Evolutionary conservation across 257 asterid species (phyloP).

Genomic region (Craterostigma plantagineum): DNA sequence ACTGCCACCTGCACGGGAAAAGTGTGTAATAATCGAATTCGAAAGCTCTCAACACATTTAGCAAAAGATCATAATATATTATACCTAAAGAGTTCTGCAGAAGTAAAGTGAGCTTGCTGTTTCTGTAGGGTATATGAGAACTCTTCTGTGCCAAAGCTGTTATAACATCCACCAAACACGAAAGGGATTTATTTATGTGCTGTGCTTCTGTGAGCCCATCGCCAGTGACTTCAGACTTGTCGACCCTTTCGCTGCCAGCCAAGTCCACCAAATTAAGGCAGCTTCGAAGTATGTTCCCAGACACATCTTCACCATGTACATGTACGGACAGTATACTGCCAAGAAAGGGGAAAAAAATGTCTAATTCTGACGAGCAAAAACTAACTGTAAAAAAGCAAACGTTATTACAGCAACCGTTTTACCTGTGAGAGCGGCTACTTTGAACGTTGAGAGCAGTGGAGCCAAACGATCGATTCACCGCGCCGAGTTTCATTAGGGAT

Average conservation of each 20-base stretch:
- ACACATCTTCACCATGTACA: slow-evolving; percentile 49
- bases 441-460: slow-evolving; percentile 47
- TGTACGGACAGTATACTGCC: slow-evolving; percentile 69
- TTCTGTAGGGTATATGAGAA: slow-evolving; percentile 63
- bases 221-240: slow-evolving; percentile 61
- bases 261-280: slow-evolving; percentile 90
- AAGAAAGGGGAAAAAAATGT: not conserved
- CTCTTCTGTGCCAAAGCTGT: slow-evolving; percentile 81
- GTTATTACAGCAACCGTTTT: not conserved
- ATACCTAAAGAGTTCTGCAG: slow-evolving; percentile 80
- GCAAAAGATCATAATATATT: not conserved
- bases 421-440: slow-evolving; percentile 91
- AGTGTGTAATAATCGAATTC: not conserved
- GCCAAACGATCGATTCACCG: slow-evolving; percentile 46
- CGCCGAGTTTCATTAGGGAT: slow-evolving; percentile 47
- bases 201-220: slow-evolving; percentile 64
- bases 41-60: not conserved
- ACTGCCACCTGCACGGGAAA: slow-evolving; percentile 44
- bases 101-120: slow-evolving; percentile 84
- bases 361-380: not conserved
- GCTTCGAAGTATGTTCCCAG: slow-evolving; percentile 44
- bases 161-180: slow-evolving; percentile 78
- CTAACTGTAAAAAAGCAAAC: not conserved
- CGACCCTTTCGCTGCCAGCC: slow-evolving; percentile 75
- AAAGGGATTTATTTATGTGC: slow-evolving; percentile 59